Evolutionary conservation across 2,329 filamentous ascomycete species (phyloP).

Genomic region (Rugonectria rugulosa): DNA sequence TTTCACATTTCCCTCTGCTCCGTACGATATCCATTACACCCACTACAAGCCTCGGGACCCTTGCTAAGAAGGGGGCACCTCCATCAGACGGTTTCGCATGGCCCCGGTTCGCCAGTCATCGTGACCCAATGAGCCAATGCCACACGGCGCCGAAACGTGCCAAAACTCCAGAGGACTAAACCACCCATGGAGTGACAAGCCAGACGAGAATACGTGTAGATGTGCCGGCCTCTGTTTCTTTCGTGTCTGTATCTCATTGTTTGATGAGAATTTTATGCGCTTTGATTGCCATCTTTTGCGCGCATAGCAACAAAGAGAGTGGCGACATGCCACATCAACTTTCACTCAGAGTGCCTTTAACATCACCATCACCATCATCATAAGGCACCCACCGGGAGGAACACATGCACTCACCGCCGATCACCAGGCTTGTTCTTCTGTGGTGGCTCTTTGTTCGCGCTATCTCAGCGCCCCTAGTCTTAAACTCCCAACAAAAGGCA

Average conservation of each 20-base stretch:
- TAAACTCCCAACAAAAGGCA: conserved; percentile 21
- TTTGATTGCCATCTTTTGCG: not conserved
- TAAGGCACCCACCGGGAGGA: not conserved
- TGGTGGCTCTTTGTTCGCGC: conserved; percentile 26
- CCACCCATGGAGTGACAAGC: conserved; percentile 11
- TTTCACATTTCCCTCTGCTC: not conserved
- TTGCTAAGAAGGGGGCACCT: not conserved
- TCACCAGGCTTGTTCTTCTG: conserved; percentile 13
- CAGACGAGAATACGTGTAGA: not conserved
- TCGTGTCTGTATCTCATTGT: not conserved
- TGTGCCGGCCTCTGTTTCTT: conserved; percentile 2
- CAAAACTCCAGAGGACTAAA: conserved; percentile 26
- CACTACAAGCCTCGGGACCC: conserved; percentile 8
- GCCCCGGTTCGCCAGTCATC: conserved; percentile 25
- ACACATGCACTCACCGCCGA: conserved; percentile 28
- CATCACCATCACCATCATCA: too few species aligned
- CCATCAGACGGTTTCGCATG: conserved; percentile 23
- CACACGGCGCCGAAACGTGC: conserved; percentile 30
- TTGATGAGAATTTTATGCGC: not conserved
- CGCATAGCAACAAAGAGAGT: conserved; percentile 4
- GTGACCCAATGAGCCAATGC: conserved; percentile 40
- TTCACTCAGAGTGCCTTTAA: not conserved
- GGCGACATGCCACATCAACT: conserved; percentile 4
- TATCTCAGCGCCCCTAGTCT: conserved; percentile 21
- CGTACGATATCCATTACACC: not conserved